Conservation (phyloP, 164 flowering plant genomes). For the Dillenia suffruticosa region DNA sequence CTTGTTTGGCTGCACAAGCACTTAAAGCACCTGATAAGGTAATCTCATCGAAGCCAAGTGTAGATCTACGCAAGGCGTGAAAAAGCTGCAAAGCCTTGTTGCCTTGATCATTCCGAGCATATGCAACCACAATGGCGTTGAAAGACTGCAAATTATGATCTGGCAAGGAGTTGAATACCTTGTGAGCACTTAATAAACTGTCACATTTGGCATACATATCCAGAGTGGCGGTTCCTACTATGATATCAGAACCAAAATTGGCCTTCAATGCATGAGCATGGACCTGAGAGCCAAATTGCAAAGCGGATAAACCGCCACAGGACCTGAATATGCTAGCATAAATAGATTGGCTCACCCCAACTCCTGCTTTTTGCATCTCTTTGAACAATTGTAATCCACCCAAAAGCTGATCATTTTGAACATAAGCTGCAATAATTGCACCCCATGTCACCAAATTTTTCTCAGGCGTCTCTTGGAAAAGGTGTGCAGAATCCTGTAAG, state of each 20-base stretch:
- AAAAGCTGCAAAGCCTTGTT: constrained; percentile 52
- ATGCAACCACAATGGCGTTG: constrained; percentile 71
- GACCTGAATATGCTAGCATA: constrained; percentile 75
- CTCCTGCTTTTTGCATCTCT: constrained; percentile 51
- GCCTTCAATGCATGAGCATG: constrained; percentile 65
- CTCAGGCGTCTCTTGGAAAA: constrained; percentile 50
- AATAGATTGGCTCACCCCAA: constrained; percentile 64
- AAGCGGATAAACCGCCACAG: constrained; percentile 50
- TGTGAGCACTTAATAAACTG: constrained; percentile 42
- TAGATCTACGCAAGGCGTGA: constrained; percentile 30
- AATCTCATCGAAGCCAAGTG: constrained; percentile 57
- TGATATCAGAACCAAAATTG: constrained; percentile 45
- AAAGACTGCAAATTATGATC: constrained; percentile 45
- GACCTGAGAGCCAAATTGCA: constrained; percentile 51
- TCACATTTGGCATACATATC: constrained; percentile 86
- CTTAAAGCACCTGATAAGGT: constrained; percentile 65
- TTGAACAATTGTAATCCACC: constrained; percentile 49
- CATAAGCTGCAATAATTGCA: constrained; percentile 68
- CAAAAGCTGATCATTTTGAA: constrained; percentile 40
- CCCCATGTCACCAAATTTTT: constrained; percentile 83
- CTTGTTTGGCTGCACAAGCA: constrained; percentile 56
- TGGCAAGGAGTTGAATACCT: constrained; percentile 45
- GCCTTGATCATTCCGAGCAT: constrained; percentile 36
- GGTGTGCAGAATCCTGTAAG: constrained; percentile 29
- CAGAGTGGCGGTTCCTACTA: constrained; percentile 72